Evolutionary conservation across 306 rosid genomes (phyloP).

Genomic region (Adenanthera pavonina): DNA sequence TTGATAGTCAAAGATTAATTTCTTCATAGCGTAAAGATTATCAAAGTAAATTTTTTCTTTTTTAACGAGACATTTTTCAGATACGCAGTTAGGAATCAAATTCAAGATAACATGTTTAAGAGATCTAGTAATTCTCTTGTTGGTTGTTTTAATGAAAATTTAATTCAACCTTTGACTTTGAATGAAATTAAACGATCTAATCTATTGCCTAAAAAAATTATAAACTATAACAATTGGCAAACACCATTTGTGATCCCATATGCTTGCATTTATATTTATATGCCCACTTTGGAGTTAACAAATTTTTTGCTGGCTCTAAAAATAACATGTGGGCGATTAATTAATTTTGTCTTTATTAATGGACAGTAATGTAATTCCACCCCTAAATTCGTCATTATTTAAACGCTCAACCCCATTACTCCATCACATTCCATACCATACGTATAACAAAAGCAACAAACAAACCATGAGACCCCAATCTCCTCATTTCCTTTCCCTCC

Average conservation of each 20-base stretch:
- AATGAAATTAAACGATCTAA: background rate
- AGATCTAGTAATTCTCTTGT: too few species aligned
- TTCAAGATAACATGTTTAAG: too few species aligned
- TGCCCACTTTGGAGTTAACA: background rate
- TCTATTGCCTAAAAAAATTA: background rate
- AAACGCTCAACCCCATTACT: background rate
- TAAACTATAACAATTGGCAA: background rate
- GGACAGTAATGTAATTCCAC: background rate
- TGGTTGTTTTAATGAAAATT: background rate
- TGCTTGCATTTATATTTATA: background rate
- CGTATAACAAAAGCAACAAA: background rate
- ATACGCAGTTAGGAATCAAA: too few species aligned
- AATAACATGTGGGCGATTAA: background rate
- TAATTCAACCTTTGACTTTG: background rate
- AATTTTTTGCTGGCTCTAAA: background rate
- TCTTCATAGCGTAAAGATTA: too few species aligned
- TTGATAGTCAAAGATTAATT: too few species aligned
- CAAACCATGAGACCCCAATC: conserved; percentile 4
- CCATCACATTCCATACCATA: background rate
- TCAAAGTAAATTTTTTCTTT: too few species aligned
- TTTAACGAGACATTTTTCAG: too few species aligned
- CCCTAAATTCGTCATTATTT: background rate
- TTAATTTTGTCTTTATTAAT: background rate
- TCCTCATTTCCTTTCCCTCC: background rate
- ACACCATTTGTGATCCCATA: background rate